Conservation (phyloP, 805 yeast genomes). For the Candida ovalis region DNA sequence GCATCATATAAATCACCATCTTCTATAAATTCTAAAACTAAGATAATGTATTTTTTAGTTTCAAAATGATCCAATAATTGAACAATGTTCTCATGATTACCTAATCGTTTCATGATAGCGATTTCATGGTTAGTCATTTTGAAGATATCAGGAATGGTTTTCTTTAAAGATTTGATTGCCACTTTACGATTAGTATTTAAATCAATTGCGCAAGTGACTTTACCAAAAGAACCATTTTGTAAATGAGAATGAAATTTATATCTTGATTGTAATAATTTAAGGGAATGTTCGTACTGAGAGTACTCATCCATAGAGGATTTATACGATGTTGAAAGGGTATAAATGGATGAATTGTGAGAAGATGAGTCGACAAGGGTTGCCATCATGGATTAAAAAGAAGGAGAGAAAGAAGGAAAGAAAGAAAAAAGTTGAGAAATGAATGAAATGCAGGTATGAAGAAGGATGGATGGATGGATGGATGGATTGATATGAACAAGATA, state of each 20-base stretch:
- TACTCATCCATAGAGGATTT: constrained; percentile 35
- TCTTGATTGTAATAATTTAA: constrained; percentile 31
- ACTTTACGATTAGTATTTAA: constrained; percentile 32
- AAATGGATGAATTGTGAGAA: constrained; percentile 13
- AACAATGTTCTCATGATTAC: constrained; percentile 53
- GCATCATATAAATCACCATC: constrained; percentile 68
- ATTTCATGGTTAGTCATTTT: constrained; percentile 55
- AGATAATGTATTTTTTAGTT: constrained; percentile 44
- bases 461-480: neutral
- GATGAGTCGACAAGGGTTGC: constrained; percentile 8
- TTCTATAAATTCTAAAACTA: constrained; percentile 64
- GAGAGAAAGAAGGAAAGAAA: neutral
- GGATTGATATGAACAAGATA: neutral
- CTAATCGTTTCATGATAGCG: constrained; percentile 36
- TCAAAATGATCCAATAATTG: constrained; percentile 55
- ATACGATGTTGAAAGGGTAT: constrained; percentile 19
- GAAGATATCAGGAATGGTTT: constrained; percentile 37
- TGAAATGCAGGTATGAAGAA: neutral
- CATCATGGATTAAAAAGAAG: neutral
- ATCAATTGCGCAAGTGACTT: constrained; percentile 52
- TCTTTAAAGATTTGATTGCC: constrained; percentile 53
- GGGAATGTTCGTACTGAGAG: constrained; percentile 37
- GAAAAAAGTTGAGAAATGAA: neutral
- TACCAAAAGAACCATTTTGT: constrained; percentile 61
- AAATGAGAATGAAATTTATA: constrained; percentile 42